These are phyloP conservation scores for Debaryomyces prosopidis DNA, from an alignment of 805 yeast genomes.

Conservation along the genomic window DNA sequence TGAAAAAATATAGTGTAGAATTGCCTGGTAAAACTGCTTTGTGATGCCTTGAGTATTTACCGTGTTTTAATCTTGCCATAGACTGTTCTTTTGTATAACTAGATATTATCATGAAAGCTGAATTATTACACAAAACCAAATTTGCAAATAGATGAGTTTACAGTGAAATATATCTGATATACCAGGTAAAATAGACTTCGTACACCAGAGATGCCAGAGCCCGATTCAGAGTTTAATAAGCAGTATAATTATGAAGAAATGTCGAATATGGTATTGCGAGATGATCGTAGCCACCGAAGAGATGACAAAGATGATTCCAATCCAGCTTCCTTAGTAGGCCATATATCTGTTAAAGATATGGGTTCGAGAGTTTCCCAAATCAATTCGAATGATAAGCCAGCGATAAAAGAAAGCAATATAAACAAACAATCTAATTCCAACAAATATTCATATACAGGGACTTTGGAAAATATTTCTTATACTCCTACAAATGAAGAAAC, in stretches of 20 bases:
- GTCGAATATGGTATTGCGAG: slow-evolving; percentile 69
- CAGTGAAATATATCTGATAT: not conserved
- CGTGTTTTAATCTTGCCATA: no score
- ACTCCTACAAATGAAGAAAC: slow-evolving; percentile 61
- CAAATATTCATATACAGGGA: slow-evolving; percentile 10
- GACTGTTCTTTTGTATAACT: not conserved
- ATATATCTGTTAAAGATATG: slow-evolving; percentile 67
- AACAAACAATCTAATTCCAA: slow-evolving; percentile 7
- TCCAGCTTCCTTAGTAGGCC: slow-evolving; percentile 75
- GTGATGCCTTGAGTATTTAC: no score
- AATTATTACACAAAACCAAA: not conserved
- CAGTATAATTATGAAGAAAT: slow-evolving; percentile 66
- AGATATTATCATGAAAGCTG: not conserved
- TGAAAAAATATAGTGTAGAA: not conserved
- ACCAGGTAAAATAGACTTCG: not conserved
- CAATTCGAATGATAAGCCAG: slow-evolving; percentile 13
- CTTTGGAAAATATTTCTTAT: slow-evolving; percentile 55
- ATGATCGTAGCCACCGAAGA: slow-evolving; percentile 37
- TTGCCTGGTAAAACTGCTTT: not conserved
- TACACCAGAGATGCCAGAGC: not conserved
- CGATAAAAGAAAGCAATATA: slow-evolving; percentile 5
- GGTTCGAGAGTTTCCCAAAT: slow-evolving; percentile 47
- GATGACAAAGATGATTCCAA: slow-evolving; percentile 51
- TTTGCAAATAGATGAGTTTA: not conserved
- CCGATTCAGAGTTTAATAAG: not conserved